Evolutionary conservation across 768 basidiomycete genomes (phyloP).

Genomic region (Epithele typhae): DNA sequence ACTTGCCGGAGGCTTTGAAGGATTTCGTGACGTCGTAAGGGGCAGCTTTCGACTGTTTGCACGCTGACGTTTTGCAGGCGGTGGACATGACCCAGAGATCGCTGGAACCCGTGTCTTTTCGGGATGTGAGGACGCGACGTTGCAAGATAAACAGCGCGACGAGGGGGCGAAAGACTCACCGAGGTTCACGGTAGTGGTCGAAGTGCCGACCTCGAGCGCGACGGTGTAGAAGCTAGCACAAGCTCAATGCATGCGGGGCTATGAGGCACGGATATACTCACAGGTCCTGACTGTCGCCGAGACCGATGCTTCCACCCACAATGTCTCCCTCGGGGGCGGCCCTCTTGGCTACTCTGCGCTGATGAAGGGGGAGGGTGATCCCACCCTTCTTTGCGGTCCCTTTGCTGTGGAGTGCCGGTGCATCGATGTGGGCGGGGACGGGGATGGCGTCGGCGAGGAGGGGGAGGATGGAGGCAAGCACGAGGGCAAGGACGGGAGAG

Average conservation of each 20-base stretch:
- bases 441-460: conserved; percentile 3
- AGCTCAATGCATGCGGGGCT: background rate
- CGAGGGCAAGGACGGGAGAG: conserved; percentile 2
- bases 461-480: conserved; percentile 8
- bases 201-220: conserved; percentile 51
- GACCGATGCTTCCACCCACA: conserved; percentile 34
- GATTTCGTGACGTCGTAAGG: conserved; percentile 41
- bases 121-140: background rate
- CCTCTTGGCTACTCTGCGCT: conserved; percentile 9
- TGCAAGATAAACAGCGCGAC: too few relatives aligned
- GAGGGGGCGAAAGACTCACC: conserved; percentile 36
- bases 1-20: conserved; percentile 45
- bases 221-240: conserved; percentile 59
- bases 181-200: conserved; percentile 51
- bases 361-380: conserved; percentile 7
- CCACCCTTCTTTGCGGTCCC: conserved; percentile 7
- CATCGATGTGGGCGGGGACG: background rate
- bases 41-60: conserved; percentile 33
- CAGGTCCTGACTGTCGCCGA: conserved; percentile 65
- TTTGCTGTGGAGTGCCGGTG: background rate
- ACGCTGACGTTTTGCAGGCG: conserved; percentile 39
- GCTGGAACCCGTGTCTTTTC: conserved; percentile 81
- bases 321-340: conserved; percentile 5
- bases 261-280: conserved; percentile 29
- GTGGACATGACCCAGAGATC: conserved; percentile 74